Conservation (phyloP, 495 filamentous ascomycete species). For the Penicillium waksmanii region DNA sequence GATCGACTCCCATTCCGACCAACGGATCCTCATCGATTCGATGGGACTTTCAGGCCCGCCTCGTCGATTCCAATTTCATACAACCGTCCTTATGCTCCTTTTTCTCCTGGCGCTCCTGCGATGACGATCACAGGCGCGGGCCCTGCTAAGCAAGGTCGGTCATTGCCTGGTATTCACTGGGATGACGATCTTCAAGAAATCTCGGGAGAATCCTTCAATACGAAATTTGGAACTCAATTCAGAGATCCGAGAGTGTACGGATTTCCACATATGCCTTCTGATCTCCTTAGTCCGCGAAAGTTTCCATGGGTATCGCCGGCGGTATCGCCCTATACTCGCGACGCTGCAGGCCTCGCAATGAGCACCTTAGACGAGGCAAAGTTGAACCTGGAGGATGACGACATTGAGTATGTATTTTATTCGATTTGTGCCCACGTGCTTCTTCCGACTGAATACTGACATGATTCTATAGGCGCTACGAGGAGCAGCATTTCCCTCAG, state of each 20-base stretch:
- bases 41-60: not conserved
- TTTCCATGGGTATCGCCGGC: not conserved
- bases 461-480: conserved; percentile 16
- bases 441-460: conserved; percentile 9
- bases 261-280: not conserved
- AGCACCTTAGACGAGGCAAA: conserved; percentile 14
- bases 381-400: conserved; percentile 23
- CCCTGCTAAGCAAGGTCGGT: not conserved
- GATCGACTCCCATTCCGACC: not conserved
- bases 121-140: too few relatives aligned
- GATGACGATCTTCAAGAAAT: conserved; percentile 34
- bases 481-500: conserved; percentile 40
- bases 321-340: not conserved
- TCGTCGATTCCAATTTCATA: not conserved
- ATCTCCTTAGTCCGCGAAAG: not conserved
- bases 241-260: not conserved
- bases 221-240: conserved; percentile 8
- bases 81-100: not conserved
- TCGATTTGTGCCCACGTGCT: not conserved
- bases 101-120: too few relatives aligned
- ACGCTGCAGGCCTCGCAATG: not conserved
- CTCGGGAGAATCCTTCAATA: conserved; percentile 18
- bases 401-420: conserved; percentile 2
- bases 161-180: conserved; percentile 10
- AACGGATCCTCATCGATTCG: not conserved